Conservation (phyloP, 225 moss, liverwort and hornwort genomes). For the Polytrichum formosum region DNA sequence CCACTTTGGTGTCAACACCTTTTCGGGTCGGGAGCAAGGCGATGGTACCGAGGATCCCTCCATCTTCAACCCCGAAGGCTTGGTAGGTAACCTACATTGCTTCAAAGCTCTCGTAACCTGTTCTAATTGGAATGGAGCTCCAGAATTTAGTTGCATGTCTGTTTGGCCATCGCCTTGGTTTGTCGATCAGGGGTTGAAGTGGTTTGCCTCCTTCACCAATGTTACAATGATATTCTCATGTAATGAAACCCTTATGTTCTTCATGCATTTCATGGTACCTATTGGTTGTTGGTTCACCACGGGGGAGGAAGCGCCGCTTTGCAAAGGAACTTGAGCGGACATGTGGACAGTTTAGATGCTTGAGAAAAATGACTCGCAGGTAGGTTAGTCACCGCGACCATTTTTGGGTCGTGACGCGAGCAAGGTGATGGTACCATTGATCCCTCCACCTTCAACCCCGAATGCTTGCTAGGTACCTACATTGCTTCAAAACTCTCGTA, state of each 20-base stretch:
- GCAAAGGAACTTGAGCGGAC: too few relatives aligned
- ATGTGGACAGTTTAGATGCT: too few relatives aligned
- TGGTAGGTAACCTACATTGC: constrained; percentile 26
- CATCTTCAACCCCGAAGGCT: constrained; percentile 56
- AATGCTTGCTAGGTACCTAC: constrained; percentile 27
- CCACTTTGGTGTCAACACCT: constrained; percentile 93
- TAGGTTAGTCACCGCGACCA: constrained; percentile 4
- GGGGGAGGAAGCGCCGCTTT: too few relatives aligned
- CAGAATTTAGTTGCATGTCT: too few relatives aligned
- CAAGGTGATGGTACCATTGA: constrained; percentile 50
- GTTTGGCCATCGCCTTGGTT: too few relatives aligned
- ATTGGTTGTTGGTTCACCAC: too few relatives aligned
- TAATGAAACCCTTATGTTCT: too few relatives aligned
- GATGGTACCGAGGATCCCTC: constrained; percentile 65
- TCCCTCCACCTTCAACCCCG: constrained; percentile 63
- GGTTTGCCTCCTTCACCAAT: too few relatives aligned
- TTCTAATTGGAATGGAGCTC: background rate
- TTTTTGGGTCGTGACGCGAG: constrained; percentile 54
- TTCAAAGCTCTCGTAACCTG: background rate
- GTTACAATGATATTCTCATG: too few relatives aligned
- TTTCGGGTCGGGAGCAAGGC: constrained; percentile 69
- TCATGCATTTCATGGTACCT: too few relatives aligned
- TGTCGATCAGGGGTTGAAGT: too few relatives aligned
- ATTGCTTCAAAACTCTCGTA: background rate
- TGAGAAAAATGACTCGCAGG: too few relatives aligned